These are phyloP conservation scores for Penicillium fuscoglaucum DNA, from an alignment of 2,329 filamentous ascomycete species.

Conservation along the genomic window DNA sequence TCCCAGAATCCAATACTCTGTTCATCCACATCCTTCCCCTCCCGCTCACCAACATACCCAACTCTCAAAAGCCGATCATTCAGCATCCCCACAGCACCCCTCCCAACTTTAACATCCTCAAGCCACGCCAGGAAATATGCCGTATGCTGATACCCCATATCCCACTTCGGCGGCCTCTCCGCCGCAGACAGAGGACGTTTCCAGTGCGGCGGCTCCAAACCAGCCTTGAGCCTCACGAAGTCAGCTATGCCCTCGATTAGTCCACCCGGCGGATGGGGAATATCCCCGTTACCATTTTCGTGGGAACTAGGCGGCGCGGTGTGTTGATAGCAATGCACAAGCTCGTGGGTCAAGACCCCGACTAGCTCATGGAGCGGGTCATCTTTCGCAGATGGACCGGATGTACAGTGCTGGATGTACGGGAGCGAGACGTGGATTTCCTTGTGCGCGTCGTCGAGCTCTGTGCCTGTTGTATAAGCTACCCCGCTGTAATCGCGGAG, in stretches of 20 bases:
- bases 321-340: constrained; percentile 93
- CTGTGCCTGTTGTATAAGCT: constrained; percentile 80
- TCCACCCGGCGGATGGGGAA: constrained; percentile 60
- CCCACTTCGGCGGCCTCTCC: constrained; percentile 67
- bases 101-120: constrained; percentile 68
- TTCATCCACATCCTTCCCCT: background rate
- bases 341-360: constrained; percentile 86
- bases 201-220: constrained; percentile 81
- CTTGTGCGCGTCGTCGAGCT: constrained; percentile 82
- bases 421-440: constrained; percentile 83
- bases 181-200: constrained; percentile 51
- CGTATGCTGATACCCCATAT: constrained; percentile 85
- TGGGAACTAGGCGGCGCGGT: constrained; percentile 57
- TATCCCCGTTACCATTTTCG: constrained; percentile 7
- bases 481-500: constrained; percentile 79
- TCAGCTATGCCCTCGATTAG: constrained; percentile 90
- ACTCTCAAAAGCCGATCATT: constrained; percentile 41
- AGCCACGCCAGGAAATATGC: constrained; percentile 89
- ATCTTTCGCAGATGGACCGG: constrained; percentile 19
- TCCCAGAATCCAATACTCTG: constrained; percentile 34
- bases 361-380: constrained; percentile 61
- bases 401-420: constrained; percentile 59
- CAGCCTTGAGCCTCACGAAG: constrained; percentile 78
- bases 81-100: constrained; percentile 62
- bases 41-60: constrained; percentile 37